Evolutionary conservation across 306 rosid species (phyloP), one percentile per base, ranked within the genome.

Genomic region (Castanospermum australe): DNA sequence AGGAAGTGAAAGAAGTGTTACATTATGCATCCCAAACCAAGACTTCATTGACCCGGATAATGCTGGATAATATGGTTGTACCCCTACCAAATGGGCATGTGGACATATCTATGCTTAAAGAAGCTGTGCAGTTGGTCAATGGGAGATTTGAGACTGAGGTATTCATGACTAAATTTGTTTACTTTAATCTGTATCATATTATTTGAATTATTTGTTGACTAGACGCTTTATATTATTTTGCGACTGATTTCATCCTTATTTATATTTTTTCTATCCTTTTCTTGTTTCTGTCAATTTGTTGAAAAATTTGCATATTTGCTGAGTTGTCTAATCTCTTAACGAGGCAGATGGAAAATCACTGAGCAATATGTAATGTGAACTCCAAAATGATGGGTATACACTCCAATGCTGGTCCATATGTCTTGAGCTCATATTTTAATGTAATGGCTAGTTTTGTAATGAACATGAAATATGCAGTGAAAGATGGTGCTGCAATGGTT

Each of bases 1-100:
- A 93, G 79, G 99, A 95, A 84, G 85, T 93, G 73, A 77, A 87
- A 13, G 91, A 91, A 78, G 95, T 86, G 61, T 80, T 92, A 38
- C 76, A 79, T 60, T 89, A 89, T 77, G 91, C 99, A 56, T 82
- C 90, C 52, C 89, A 91, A 82, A 85, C 92, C 62, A 86, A 88
- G 84, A 93, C 99, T 39, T 87, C 86, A 69, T 78, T 95, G 86
- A 92, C 92, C 76, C 85, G 94, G 71, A 90, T 92, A 76, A 92
- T 95, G 99, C 86, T 95, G 95, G 99, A 95, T 80, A 92, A 95
- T 80, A 95, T 95, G 99, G 98, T 95, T 73, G 88, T 87, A 52
- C 98, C 98, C 47, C 83, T 88, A 71, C 84, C 90, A 21, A 82
- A 90, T 63, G 97, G 94, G 4, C 91, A 92, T 61, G 90, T 95